Percentiles rank a stretch among this genome's conserved stretches.
Conservation (phyloP, 148 eudicot species). For the Silene uniflora region DNA sequence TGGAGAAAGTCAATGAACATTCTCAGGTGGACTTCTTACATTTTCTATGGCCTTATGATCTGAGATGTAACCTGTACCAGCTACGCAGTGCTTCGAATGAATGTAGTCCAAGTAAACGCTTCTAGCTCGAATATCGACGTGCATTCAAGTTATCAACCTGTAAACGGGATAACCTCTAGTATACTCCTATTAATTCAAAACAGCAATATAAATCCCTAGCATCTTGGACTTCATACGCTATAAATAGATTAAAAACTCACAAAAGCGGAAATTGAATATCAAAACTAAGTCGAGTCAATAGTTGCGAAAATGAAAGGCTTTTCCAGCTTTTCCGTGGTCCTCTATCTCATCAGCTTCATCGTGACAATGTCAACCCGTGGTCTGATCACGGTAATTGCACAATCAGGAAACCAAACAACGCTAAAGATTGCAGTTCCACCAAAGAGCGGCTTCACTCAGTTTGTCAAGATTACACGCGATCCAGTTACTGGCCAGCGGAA, state of each 20-base stretch:
- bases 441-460: conserved; percentile 17
- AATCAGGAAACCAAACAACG: conserved; percentile 1
- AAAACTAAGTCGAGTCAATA: not conserved
- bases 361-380: not conserved
- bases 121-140: not conserved
- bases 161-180: not conserved
- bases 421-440: conserved; percentile 20
- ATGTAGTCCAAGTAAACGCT: not conserved
- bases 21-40: not conserved
- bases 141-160: not conserved
- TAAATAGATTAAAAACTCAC: not conserved
- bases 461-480: conserved; percentile 1
- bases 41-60: no score
- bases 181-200: no score
- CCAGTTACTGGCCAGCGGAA: conserved; percentile 7
- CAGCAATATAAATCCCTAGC: not conserved
- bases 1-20: not conserved
- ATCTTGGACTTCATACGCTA: not conserved
- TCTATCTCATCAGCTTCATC: not conserved
- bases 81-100: no score
- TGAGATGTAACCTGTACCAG: no score
- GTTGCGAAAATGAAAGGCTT: not conserved
- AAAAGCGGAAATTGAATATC: no score
- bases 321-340: not conserved
- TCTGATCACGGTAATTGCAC: not conserved